Percentiles rank a stretch among this genome's conserved stretches.
phyloP scores from a whole-genome alignment of 495 filamentous ascomycete genomes.

The Penicillium bialowiezense region DNA sequence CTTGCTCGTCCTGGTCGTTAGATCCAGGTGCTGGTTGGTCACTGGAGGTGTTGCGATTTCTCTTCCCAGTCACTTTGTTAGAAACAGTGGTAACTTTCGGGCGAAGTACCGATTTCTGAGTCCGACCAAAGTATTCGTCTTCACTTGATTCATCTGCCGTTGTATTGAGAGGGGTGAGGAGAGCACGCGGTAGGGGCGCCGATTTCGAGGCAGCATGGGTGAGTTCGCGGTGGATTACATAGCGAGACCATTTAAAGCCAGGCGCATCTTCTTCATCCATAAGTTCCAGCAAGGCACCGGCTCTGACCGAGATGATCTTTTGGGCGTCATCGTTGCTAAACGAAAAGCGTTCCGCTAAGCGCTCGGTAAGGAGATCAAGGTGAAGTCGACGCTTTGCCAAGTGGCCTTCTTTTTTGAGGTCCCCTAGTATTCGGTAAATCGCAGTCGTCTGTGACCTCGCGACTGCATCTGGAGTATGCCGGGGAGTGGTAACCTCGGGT shows the following conservation, averaged over 20 bases:
- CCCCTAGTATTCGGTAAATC: conserved; percentile 35
- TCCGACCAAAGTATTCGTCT: conserved; percentile 37
- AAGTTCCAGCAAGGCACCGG: conserved; percentile 27
- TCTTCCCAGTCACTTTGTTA: conserved; percentile 42
- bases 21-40: conserved; percentile 29
- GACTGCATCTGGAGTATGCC: conserved; percentile 27
- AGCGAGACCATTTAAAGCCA: conserved; percentile 41
- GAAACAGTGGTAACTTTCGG: conserved; percentile 45
- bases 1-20: conserved; percentile 36
- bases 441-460: conserved; percentile 36
- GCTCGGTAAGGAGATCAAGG: conserved; percentile 30
- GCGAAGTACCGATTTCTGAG: conserved; percentile 51
- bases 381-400: conserved; percentile 47
- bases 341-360: conserved; percentile 19
- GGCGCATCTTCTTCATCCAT: conserved; percentile 39
- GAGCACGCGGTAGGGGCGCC: conserved; percentile 20
- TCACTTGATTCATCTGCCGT: conserved; percentile 36
- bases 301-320: conserved; percentile 35
- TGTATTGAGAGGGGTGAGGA: conserved; percentile 37
- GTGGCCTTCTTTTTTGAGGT: conserved; percentile 39
- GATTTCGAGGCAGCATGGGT: conserved; percentile 28
- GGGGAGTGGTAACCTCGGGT: conserved; percentile 20
- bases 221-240: conserved; percentile 45
- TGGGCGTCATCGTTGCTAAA: conserved; percentile 32
- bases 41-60: conserved; percentile 40